A percentile compares a stretch with the other conserved stretches of the same genome.
Conservation (phyloP, 1,284 basidiomycete genomes). For the Ustilago tritici region DNA sequence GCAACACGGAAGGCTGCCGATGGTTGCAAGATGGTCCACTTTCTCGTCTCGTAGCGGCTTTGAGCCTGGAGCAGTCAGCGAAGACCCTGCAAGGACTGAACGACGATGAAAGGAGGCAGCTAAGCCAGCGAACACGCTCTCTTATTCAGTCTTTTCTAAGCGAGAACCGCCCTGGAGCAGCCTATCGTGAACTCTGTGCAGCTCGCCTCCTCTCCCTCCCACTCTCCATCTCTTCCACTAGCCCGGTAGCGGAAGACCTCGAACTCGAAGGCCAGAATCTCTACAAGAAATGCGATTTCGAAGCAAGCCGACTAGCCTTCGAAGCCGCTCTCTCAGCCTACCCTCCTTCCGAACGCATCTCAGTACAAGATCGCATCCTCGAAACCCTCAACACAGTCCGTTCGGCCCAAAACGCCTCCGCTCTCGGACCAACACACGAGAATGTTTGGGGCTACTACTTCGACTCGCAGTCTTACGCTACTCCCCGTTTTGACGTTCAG, state of each 20-base stretch:
- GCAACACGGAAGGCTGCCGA: slow-evolving; percentile 41
- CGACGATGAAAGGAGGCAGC: not conserved
- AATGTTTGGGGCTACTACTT: slow-evolving; percentile 57
- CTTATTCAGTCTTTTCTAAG: slow-evolving; percentile 33
- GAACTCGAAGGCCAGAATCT: slow-evolving; percentile 49
- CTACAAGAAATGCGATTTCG: slow-evolving; percentile 38
- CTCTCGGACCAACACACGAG: slow-evolving; percentile 47
- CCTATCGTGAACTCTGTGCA: slow-evolving; percentile 46
- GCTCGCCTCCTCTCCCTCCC: slow-evolving; percentile 29
- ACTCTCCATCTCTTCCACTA: slow-evolving; percentile 9
- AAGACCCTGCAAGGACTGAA: not conserved
- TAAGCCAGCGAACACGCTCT: slow-evolving; percentile 17
- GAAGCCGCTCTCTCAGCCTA: slow-evolving; percentile 40
- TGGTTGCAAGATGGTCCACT: slow-evolving; percentile 60
- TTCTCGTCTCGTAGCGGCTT: slow-evolving; percentile 23
- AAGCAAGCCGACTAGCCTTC: slow-evolving; percentile 21
- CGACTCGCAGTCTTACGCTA: slow-evolving; percentile 49
- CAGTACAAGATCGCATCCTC: slow-evolving; percentile 36
- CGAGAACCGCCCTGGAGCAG: slow-evolving; percentile 45
- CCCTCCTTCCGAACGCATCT: slow-evolving; percentile 14
- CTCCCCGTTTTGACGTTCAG: slow-evolving; percentile 54
- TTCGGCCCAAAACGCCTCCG: slow-evolving; percentile 31
- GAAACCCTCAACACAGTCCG: slow-evolving; percentile 39
- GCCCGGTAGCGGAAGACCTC: slow-evolving; percentile 27
- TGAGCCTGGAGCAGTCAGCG: not conserved